Evolutionary conservation across 2,329 filamentous ascomycete genomes (phyloP).

Genomic region (Monilinia aucupariae): DNA sequence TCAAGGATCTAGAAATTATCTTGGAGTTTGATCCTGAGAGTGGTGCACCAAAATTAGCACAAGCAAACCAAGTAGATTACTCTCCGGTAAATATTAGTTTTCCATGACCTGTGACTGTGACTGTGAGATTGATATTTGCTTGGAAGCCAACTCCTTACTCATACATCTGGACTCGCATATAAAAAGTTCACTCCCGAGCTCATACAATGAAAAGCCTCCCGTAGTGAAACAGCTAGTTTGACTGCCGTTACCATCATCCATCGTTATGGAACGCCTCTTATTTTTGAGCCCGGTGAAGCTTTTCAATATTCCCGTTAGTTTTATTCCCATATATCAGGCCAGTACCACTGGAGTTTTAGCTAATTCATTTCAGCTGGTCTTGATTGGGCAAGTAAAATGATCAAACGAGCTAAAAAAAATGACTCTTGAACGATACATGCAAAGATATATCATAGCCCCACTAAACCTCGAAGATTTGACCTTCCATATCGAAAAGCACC

Average conservation of each 20-base stretch:
- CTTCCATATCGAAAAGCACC: slow-evolving; percentile 16
- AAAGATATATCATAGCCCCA: slow-evolving; percentile 21
- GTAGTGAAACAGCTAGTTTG: slow-evolving; percentile 15
- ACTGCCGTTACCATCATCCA: background rate
- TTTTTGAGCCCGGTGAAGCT: slow-evolving; percentile 57
- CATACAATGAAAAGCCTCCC: slow-evolving; percentile 13
- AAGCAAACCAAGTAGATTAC: slow-evolving; percentile 28
- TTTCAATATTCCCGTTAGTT: slow-evolving; percentile 58
- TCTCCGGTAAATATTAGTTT: slow-evolving; percentile 23
- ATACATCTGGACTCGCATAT: slow-evolving; percentile 27
- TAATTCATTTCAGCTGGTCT: slow-evolving; percentile 36
- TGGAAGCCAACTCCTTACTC: slow-evolving; percentile 24
- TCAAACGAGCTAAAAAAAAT: slow-evolving; percentile 39
- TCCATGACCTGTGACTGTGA: background rate
- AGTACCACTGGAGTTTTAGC: background rate
- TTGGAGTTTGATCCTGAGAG: slow-evolving; percentile 25
- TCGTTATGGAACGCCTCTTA: slow-evolving; percentile 40
- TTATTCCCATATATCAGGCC: slow-evolving; percentile 38
- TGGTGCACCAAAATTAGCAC: slow-evolving; percentile 22
- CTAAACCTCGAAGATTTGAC: slow-evolving; percentile 18
- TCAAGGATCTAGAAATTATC: slow-evolving; percentile 30
- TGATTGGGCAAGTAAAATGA: slow-evolving; percentile 49
- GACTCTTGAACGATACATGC: slow-evolving; percentile 24
- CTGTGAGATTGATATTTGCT: background rate
- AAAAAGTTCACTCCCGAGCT: slow-evolving; percentile 18